Evolutionary conservation across 768 basidiomycete species (phyloP).

Genomic region (Lactifluus echinatus): DNA sequence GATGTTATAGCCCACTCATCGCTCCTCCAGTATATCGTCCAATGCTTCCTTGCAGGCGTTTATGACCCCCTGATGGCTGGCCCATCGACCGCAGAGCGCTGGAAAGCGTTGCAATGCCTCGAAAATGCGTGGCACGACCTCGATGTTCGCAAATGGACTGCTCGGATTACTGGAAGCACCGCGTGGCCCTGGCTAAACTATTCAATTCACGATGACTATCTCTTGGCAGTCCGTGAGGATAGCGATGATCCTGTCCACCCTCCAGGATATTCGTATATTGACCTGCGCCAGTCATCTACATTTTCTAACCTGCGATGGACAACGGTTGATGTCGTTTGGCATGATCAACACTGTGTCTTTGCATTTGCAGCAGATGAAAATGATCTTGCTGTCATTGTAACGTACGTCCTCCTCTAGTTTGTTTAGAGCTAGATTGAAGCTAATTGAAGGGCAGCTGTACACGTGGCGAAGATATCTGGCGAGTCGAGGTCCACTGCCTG

Average conservation of each 20-base stretch:
- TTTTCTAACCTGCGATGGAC: not conserved
- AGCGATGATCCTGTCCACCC: not conserved
- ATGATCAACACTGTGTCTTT: not conserved
- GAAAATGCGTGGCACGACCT: conserved; percentile 6
- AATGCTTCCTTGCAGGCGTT: not conserved
- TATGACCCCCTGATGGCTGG: conserved; percentile 2
- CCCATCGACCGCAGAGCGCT: not conserved
- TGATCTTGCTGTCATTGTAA: not conserved
- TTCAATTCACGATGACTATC: not conserved
- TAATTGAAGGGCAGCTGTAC: not conserved
- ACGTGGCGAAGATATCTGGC: conserved; percentile 1
- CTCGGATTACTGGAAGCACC: not conserved
- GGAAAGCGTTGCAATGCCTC: not conserved
- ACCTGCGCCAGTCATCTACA: not conserved
- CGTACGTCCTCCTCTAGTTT: not conserved
- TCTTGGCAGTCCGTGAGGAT: conserved; percentile 5
- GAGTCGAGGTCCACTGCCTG: not conserved
- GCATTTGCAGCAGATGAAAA: conserved; percentile 4
- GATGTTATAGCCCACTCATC: not conserved
- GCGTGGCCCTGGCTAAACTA: conserved; percentile 14
- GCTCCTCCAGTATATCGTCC: not conserved
- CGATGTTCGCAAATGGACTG: not conserved
- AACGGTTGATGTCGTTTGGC: conserved; percentile 1
- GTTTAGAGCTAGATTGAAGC: not conserved
- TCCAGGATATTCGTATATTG: conserved; percentile 4